A percentile compares a stretch with the other conserved stretches of the same genome.
Evolutionary conservation across 495 filamentous ascomycete species (phyloP).

Genomic region (Diplogelasinospora grovesii): DNA sequence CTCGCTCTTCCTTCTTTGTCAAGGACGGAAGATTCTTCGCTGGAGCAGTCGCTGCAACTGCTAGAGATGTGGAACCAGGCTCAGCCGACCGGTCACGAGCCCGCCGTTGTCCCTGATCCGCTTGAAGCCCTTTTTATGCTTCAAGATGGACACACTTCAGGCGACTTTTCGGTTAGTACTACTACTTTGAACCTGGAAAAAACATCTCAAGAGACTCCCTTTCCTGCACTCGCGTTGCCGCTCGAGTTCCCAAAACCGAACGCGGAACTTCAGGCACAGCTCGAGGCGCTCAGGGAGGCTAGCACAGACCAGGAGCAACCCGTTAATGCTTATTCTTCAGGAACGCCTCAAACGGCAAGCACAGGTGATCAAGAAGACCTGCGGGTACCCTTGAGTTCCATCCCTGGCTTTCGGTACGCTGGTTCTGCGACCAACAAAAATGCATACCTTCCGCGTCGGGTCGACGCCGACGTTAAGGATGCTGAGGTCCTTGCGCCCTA

Average conservation of each 20-base stretch:
- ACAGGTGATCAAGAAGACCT: background rate
- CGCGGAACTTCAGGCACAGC: constrained; percentile 9
- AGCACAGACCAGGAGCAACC: constrained; percentile 5
- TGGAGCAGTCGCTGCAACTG: background rate
- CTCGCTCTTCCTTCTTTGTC: no score
- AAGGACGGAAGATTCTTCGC: background rate
- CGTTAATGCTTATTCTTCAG: constrained; percentile 19
- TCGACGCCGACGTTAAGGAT: constrained; percentile 3
- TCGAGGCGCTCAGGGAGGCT: constrained; percentile 7
- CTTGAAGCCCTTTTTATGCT: constrained; percentile 5
- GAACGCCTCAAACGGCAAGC: background rate
- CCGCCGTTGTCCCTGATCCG: constrained; percentile 10
- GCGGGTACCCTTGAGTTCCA: background rate
- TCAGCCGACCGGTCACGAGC: background rate
- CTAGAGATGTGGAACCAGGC: background rate
- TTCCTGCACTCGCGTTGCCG: constrained; percentile 1
- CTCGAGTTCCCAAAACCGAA: constrained; percentile 3
- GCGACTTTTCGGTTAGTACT: constrained; percentile 10
- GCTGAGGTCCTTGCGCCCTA: constrained; percentile 3
- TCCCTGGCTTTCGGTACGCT: constrained; percentile 17
- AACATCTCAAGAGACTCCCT: constrained; percentile 3
- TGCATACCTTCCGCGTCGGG: constrained; percentile 8
- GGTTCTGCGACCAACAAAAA: background rate
- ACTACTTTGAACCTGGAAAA: no score
- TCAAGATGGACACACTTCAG: constrained; percentile 13